These are phyloP conservation scores for Agaricales sp. DNA, from an alignment of 1,284 basidiomycete species.

Conservation along the genomic window DNA sequence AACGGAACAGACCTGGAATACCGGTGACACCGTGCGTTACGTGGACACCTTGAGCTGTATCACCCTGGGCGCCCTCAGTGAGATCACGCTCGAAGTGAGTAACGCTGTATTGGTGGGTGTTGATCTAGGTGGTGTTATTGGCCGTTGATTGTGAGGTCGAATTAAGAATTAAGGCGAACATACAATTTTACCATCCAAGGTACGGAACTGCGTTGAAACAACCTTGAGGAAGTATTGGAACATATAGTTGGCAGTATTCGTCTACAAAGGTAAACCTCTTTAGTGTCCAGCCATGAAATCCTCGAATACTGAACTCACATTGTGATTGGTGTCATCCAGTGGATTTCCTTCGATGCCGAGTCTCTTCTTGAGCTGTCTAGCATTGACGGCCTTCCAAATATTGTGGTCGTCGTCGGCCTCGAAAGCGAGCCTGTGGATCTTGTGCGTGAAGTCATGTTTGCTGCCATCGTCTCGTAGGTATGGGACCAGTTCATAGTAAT, in stretches of 20 bases:
- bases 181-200: slow-evolving; percentile 66
- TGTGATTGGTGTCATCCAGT: slow-evolving; percentile 60
- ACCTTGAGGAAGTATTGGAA: slow-evolving; percentile 98
- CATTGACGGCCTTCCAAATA: slow-evolving; percentile 47
- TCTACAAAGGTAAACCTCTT: slow-evolving; percentile 25
- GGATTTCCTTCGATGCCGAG: slow-evolving; percentile 76
- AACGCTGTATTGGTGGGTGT: slow-evolving; percentile 87
- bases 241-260: slow-evolving; percentile 71
- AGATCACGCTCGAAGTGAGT: slow-evolving; percentile 96
- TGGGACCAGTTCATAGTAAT: slow-evolving; percentile 90
- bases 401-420: slow-evolving; percentile 74
- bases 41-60: slow-evolving; percentile 62
- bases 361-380: slow-evolving; percentile 62
- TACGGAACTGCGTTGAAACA: slow-evolving; percentile 85
- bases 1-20: slow-evolving; percentile 47
- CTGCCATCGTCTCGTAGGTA: slow-evolving; percentile 84
- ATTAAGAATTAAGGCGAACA: slow-evolving; percentile 16
- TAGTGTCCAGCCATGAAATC: slow-evolving; percentile 7
- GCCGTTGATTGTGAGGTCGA: neutral
- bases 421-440: slow-evolving; percentile 76
- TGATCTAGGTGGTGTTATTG: slow-evolving; percentile 33
- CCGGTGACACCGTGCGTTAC: slow-evolving; percentile 78
- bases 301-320: slow-evolving; percentile 30
- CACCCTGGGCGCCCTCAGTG: slow-evolving; percentile 43
- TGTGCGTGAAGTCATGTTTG: slow-evolving; percentile 92